These are phyloP conservation scores for Terana coerulea DNA, from an alignment of 768 basidiomycete genomes.

Conservation along the genomic window DNA sequence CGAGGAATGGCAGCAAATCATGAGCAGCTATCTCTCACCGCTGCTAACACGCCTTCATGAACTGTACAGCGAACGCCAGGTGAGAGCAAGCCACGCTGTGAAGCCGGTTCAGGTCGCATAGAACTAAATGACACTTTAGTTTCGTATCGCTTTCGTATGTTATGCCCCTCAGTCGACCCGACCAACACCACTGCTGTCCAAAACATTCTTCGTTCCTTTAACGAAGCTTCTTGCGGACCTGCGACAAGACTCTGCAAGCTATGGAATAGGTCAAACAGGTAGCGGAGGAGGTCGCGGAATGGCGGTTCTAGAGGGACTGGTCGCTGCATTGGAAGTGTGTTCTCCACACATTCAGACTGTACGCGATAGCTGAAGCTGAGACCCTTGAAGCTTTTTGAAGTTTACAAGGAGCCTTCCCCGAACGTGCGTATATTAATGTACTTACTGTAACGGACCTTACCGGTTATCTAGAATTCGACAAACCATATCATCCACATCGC, in stretches of 20 bases:
- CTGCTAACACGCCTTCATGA: conserved; percentile 52
- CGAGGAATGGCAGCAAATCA: conserved; percentile 46
- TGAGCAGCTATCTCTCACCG: conserved; percentile 45
- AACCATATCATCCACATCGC: conserved; percentile 61
- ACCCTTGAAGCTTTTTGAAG: conserved; percentile 37
- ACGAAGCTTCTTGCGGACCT: conserved; percentile 40
- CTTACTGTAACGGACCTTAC: background rate
- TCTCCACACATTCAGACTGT: background rate
- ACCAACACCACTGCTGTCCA: conserved; percentile 54
- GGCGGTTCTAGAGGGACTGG: conserved; percentile 68
- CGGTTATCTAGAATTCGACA: background rate
- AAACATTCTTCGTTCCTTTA: conserved; percentile 51
- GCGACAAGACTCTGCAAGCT: conserved; percentile 39
- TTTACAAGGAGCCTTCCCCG: conserved; percentile 18
- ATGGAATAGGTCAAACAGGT: conserved; percentile 58
- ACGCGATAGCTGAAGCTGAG: background rate
- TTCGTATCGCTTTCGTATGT: conserved; percentile 51
- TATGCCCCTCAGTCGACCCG: conserved; percentile 58
- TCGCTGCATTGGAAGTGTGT: conserved; percentile 65
- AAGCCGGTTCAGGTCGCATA: too few species aligned
- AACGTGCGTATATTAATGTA: conserved; percentile 6
- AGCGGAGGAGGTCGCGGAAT: conserved; percentile 41
- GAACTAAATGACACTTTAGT: conserved; percentile 21
- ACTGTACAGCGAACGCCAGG: conserved; percentile 28
- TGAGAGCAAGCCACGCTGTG: too few species aligned